Conservation (phyloP, 495 filamentous ascomycete genomes). For the Penicillium riverlandense region DNA sequence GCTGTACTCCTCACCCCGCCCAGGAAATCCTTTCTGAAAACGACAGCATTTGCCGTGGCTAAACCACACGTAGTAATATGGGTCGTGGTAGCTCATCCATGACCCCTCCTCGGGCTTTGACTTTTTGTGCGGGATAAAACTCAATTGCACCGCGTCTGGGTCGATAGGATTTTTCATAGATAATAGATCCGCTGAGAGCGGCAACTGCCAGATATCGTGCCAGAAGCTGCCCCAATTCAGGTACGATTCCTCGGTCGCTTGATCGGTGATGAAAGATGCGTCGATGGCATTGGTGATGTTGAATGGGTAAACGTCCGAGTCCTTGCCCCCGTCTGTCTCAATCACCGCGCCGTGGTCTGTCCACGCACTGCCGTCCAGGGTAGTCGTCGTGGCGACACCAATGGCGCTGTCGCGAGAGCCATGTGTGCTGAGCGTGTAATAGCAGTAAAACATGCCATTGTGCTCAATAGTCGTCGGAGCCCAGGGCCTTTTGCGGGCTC, state of each 20-base stretch:
- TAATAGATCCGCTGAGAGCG: conserved; percentile 41
- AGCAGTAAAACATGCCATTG: conserved; percentile 58
- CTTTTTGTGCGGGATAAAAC: conserved; percentile 17
- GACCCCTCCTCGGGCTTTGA: conserved; percentile 52
- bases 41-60: conserved; percentile 62
- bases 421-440: conserved; percentile 59
- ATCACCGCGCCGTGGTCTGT: conserved; percentile 41
- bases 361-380: conserved; percentile 52
- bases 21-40: conserved; percentile 41
- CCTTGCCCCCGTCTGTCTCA: conserved; percentile 22
- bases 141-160: conserved; percentile 44
- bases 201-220: conserved; percentile 61
- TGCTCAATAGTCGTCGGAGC: conserved; percentile 57
- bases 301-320: conserved; percentile 42
- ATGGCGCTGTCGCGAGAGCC: conserved; percentile 60
- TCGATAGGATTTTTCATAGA: conserved; percentile 22
- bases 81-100: conserved; percentile 49
- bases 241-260: conserved; percentile 37
- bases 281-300: conserved; percentile 68
- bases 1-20: conserved; percentile 54
- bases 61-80: conserved; percentile 67
- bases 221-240: conserved; percentile 69
- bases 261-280: conserved; percentile 48
- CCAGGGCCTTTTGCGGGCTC: conserved; percentile 35
- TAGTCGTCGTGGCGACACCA: conserved; percentile 59